A percentile compares a stretch with the other conserved stretches of the same genome.
phyloP scores from a whole-genome alignment of 805 yeast species.

The Ogataea salicorniae region DNA sequence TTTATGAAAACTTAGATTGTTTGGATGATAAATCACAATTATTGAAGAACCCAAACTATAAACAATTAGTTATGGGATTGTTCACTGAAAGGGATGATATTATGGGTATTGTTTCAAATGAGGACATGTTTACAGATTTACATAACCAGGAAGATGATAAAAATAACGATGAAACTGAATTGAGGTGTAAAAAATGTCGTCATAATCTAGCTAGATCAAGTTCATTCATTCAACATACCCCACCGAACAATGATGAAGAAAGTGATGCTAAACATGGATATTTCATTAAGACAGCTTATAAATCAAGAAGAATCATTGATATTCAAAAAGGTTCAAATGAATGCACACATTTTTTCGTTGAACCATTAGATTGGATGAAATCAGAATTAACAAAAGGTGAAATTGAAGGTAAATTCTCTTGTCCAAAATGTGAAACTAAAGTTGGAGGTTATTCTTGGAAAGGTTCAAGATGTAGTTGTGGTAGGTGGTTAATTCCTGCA shows the following conservation, averaged over 20 bases:
- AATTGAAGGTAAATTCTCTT: conserved; percentile 79
- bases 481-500: conserved; percentile 93
- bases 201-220: conserved; percentile 57
- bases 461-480: conserved; percentile 92
- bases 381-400: conserved; percentile 66
- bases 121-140: conserved; percentile 8
- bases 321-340: conserved; percentile 48
- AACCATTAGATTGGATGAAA: conserved; percentile 92
- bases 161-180: conserved; percentile 9
- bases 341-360: conserved; percentile 84
- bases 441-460: conserved; percentile 94
- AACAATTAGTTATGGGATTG: conserved; percentile 35
- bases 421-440: conserved; percentile 81
- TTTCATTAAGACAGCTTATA: conserved; percentile 59
- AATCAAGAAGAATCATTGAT: conserved; percentile 55
- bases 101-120: conserved; percentile 8
- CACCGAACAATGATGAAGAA: conserved; percentile 53
- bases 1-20: conserved; percentile 45
- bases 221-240: conserved; percentile 58
- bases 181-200: conserved; percentile 84
- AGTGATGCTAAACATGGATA: conserved; percentile 59
- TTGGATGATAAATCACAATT: conserved; percentile 30
- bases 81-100: conserved; percentile 27
- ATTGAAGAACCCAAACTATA: conserved; percentile 28
- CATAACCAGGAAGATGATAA: conserved; percentile 3